A percentile compares a stretch with the other conserved stretches of the same genome.
phyloP scores from a whole-genome alignment of 805 yeast species.

The Nakazawaea wickerhamii region DNA sequence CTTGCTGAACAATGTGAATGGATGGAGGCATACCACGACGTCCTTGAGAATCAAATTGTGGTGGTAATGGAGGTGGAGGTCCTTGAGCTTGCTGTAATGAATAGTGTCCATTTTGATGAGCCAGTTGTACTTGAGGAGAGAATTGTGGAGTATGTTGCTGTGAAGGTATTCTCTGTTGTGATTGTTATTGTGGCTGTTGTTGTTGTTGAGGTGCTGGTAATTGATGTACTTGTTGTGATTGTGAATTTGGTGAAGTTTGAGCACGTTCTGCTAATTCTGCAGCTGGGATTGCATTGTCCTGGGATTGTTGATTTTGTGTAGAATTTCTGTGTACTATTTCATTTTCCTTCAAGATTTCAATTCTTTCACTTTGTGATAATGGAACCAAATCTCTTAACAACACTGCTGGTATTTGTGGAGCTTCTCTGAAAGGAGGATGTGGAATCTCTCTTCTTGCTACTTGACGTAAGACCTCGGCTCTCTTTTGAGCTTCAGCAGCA shows the following conservation, averaged over 20 bases:
- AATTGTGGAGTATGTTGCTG: conserved; percentile 14
- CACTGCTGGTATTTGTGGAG: conserved; percentile 42
- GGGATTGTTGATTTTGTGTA: not conserved
- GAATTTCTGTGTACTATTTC: conserved; percentile 20
- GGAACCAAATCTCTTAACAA: conserved; percentile 39
- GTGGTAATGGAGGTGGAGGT: conserved; percentile 4
- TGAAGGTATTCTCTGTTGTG: not conserved
- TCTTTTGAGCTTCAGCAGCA: conserved; percentile 36
- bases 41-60: not conserved
- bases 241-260: conserved; percentile 10
- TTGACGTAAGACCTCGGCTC: conserved; percentile 37
- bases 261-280: not conserved
- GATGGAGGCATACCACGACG: not conserved
- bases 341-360: conserved; percentile 21
- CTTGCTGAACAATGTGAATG: not conserved
- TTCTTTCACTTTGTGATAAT: conserved; percentile 35
- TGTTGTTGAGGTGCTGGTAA: conserved; percentile 1
- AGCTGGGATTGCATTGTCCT: not conserved
- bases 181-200: not conserved
- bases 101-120: conserved; percentile 7
- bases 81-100: conserved; percentile 1
- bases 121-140: conserved; percentile 14
- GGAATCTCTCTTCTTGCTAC: conserved; percentile 39
- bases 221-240: not conserved
- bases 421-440: conserved; percentile 37